A percentile compares a stretch with the other conserved stretches of the same genome.
Evolutionary conservation across 208 protist genomes (phyloP).

Genomic region (Jaenimonas drosophilae): DNA sequence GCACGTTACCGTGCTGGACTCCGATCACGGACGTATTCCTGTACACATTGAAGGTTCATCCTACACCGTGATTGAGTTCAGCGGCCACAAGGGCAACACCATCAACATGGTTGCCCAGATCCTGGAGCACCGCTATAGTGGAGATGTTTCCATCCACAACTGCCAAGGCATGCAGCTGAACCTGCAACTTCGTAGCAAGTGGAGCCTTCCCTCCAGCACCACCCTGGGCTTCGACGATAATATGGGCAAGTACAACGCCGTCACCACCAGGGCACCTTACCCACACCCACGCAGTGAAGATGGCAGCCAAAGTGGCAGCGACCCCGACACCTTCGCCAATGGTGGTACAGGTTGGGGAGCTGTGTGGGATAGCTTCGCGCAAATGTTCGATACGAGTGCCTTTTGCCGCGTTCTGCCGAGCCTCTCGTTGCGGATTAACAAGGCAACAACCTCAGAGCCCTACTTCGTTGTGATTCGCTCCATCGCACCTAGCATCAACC

Average conservation of each 20-base stretch:
- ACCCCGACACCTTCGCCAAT: neutral
- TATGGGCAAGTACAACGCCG: neutral
- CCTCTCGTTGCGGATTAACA: slow-evolving; percentile 32
- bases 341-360: slow-evolving; percentile 10
- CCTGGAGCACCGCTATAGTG: slow-evolving; percentile 27
- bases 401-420: slow-evolving; percentile 50
- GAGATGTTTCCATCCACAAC: slow-evolving; percentile 15
- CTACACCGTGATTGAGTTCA: slow-evolving; percentile 25
- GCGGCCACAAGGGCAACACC: slow-evolving; percentile 11
- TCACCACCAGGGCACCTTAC: neutral
- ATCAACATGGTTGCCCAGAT: slow-evolving; percentile 40
- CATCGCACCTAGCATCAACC: neutral
- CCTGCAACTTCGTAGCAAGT: slow-evolving; percentile 21
- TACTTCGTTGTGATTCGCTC: slow-evolving; percentile 32
- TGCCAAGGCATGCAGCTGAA: slow-evolving; percentile 28
- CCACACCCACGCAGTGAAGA: neutral
- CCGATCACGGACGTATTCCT: slow-evolving; percentile 4
- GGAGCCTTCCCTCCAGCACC: neutral
- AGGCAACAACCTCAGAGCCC: slow-evolving; percentile 4
- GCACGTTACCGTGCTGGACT: slow-evolving; percentile 3
- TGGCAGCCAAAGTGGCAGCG: neutral
- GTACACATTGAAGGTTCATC: slow-evolving; percentile 10
- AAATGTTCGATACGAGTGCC: slow-evolving; percentile 45
- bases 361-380: slow-evolving; percentile 43
- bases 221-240: neutral